Base-by-base conservation (phyloP, 1,284 basidiomycete species). In the Cerioporus squamosus region DNA sequence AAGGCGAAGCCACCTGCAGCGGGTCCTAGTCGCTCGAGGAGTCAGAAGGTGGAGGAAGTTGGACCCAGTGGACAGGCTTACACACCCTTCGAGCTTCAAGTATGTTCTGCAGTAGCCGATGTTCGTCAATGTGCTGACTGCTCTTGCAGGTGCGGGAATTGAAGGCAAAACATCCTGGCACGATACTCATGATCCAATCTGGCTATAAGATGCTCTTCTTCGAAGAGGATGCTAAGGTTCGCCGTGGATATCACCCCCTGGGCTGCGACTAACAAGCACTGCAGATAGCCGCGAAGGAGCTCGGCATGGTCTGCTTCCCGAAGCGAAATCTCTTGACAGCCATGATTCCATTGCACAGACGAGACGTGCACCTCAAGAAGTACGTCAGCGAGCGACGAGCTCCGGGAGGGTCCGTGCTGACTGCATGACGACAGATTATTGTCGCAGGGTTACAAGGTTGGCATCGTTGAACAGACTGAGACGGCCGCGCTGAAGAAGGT, bases 401-500 rank as follows among this genome's bases (percentile, higher is more conserved):
- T 33, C 12, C 4, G 14, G 23, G 5, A 10, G 36, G 42, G 22
- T 39, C 10, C 39, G 12, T 9, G 39, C 33, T 43, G n/a, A 20
- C 22, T 43, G n/a, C n/a, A 14, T 2, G 33, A 9, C 22, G 14
- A 5, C 50, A 95, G 93, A 64, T 81, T 98, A 33, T 82, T 98
- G 43, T 88, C 91, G 0, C 84, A 88, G 53, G 96, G 96, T 0
- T 82, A 95, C 72, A 93, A 94, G 74, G 86, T 99, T 49, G 97
- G 97, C 10, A 87, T 99, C 12, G 88, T 97, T 1, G 84, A 89
- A n/a, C 97, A 98, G 73, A 86, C 83, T 3, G 97, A 99, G 75
- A 98, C 97, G 0, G 94, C 97, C 0, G 97, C 97, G 0, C 80
- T 99, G 53, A 98, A 99, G 77, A 97, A 96, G 72, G 87, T 83